These are phyloP conservation scores for Dactylellina drechsleri DNA, from an alignment of 2,329 filamentous ascomycete genomes.

Conservation along the genomic window DNA sequence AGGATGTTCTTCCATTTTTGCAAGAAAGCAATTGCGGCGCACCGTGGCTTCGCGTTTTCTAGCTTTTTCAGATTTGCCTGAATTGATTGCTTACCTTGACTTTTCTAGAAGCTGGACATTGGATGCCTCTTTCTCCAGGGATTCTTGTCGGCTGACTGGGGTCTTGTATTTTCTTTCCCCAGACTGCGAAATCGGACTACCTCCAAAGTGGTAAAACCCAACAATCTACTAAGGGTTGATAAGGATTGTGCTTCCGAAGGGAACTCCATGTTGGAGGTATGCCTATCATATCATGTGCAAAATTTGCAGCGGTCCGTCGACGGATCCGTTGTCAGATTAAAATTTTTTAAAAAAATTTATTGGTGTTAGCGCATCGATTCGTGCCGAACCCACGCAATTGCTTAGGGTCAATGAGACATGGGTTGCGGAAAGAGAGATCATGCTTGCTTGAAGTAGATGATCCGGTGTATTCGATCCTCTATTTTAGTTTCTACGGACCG, in stretches of 20 bases:
- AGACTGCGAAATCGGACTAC: conserved; percentile 55
- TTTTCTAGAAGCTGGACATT: conserved; percentile 54
- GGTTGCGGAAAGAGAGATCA: conserved; percentile 47
- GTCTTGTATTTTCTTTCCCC: conserved; percentile 48
- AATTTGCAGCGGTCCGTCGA: conserved; percentile 52
- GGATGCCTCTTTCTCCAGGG: conserved; percentile 43
- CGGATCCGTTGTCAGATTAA: conserved; percentile 22
- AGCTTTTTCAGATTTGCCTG: conserved; percentile 34
- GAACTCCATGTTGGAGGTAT: conserved; percentile 35
- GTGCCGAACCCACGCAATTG: conserved; percentile 52
- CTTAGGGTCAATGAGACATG: conserved; percentile 41
- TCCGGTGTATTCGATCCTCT: conserved; percentile 28
- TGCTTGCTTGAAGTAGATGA: conserved; percentile 44
- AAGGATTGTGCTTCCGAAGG: conserved; percentile 50
- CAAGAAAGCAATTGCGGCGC: neutral
- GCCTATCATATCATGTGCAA: conserved; percentile 55
- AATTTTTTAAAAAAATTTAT: neutral
- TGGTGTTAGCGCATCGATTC: conserved; percentile 54
- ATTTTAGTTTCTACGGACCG: conserved; percentile 20
- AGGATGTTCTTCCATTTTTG: neutral
- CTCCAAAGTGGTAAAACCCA: conserved; percentile 45
- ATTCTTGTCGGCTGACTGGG: conserved; percentile 43
- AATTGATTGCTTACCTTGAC: conserved; percentile 31
- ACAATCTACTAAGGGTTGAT: conserved; percentile 51
- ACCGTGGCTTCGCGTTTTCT: conserved; percentile 10